phyloP scores from a whole-genome alignment of 495 filamentous ascomycete species.

The Lasiosphaeriaceae sp. region DNA sequence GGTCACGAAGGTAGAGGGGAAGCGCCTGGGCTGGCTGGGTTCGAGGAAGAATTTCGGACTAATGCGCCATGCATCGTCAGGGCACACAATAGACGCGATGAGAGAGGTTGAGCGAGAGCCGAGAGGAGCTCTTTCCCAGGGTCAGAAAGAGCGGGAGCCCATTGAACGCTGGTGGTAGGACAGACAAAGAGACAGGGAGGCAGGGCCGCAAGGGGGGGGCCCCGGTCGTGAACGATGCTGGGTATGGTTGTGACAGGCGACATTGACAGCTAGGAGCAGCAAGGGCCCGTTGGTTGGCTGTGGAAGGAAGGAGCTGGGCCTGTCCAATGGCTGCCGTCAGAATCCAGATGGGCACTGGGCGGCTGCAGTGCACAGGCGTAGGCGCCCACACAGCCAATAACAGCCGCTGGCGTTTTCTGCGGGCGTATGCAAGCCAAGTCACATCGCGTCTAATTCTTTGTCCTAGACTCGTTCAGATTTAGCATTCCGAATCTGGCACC shows the following conservation, averaged over 20 bases:
- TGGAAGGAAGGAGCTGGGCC: neutral
- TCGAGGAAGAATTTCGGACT: neutral
- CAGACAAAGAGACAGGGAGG: neutral
- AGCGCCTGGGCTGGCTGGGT: slow-evolving; percentile 14
- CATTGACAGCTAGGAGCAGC: neutral
- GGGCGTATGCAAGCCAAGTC: slow-evolving; percentile 25
- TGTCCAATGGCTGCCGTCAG: neutral
- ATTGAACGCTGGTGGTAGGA: neutral
- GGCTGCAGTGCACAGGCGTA: slow-evolving; percentile 29
- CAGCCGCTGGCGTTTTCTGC: neutral
- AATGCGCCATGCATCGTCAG: slow-evolving; percentile 1
- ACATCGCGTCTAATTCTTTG: slow-evolving; percentile 33
- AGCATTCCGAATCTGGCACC: slow-evolving; percentile 4
- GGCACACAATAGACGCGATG: slow-evolving; percentile 18
- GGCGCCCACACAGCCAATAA: slow-evolving; percentile 28
- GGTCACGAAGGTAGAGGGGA: slow-evolving; percentile 1
- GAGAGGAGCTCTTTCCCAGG: neutral
- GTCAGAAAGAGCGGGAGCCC: neutral
- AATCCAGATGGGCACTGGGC: neutral
- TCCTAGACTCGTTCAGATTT: slow-evolving; percentile 12
- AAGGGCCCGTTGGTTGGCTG: slow-evolving; percentile 7
- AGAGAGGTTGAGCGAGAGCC: slow-evolving; percentile 1
- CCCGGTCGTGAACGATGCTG: neutral
- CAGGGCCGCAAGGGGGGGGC: neutral
- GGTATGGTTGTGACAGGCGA: neutral